These are phyloP conservation scores for Ploettnerulaceae sp. DNA, from an alignment of 2,329 filamentous ascomycete genomes.

Conservation along the genomic window DNA sequence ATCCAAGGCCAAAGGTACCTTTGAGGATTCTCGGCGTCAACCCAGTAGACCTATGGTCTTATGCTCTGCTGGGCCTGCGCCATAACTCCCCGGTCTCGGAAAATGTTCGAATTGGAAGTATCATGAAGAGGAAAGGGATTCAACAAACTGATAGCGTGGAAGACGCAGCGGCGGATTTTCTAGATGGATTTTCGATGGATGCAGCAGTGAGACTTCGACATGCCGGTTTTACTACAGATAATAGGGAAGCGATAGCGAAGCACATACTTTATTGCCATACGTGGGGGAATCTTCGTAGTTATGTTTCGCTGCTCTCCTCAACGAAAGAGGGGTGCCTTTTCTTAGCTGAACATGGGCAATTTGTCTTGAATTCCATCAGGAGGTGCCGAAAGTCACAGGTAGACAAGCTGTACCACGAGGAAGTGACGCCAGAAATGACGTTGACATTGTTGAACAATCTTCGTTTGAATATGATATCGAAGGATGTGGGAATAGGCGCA, in stretches of 20 bases:
- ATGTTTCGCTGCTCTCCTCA: slow-evolving; percentile 17
- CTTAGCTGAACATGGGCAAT: slow-evolving; percentile 1
- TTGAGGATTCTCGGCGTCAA: slow-evolving; percentile 4
- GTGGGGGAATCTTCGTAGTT: slow-evolving; percentile 3
- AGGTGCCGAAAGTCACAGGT: slow-evolving; percentile 4
- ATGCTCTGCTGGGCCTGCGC: slow-evolving; percentile 25
- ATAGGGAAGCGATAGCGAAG: background rate
- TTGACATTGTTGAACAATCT: slow-evolving; percentile 21
- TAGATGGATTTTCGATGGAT: slow-evolving; percentile 6
- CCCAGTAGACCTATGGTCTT: slow-evolving; percentile 22
- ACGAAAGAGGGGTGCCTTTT: slow-evolving; percentile 19
- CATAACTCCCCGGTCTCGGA: too few species aligned
- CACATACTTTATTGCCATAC: background rate
- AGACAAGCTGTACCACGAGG: background rate
- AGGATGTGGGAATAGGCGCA: slow-evolving; percentile 10
- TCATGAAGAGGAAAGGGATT: background rate
- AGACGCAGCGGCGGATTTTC: slow-evolving; percentile 10
- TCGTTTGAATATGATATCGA: slow-evolving; percentile 13
- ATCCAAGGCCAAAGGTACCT: background rate
- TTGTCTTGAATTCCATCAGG: slow-evolving; percentile 7
- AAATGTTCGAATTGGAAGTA: background rate
- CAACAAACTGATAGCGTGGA: slow-evolving; percentile 3
- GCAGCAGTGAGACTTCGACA: background rate
- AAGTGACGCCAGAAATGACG: background rate
- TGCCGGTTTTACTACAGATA: slow-evolving; percentile 4